Conservation (phyloP, 345 rosid species). For the Balakata baccata region DNA sequence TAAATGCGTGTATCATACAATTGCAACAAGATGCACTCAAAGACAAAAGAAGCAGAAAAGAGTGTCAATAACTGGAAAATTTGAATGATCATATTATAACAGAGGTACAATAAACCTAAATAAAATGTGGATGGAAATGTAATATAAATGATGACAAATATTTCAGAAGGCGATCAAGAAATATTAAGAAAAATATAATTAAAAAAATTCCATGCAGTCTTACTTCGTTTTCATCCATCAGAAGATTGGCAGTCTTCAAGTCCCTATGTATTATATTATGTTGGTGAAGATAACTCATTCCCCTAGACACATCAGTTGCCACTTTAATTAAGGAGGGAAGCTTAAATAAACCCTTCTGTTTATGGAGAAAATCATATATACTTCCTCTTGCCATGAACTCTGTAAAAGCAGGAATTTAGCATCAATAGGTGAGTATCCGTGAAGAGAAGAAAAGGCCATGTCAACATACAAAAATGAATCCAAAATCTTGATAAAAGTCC, state of each 20-base stretch:
- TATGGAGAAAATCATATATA: conserved; percentile 81
- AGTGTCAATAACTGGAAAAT: background rate
- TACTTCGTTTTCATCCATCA: conserved; percentile 98
- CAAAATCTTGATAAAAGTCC: conserved; percentile 11
- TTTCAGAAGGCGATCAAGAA: background rate
- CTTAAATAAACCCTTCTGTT: conserved; percentile 72
- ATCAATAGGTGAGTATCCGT: conserved; percentile 20
- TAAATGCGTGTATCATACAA: too few relatives aligned
- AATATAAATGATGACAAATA: background rate
- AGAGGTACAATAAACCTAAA: background rate
- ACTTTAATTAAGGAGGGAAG: conserved; percentile 78
- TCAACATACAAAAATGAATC: conserved; percentile 16
- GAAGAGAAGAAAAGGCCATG: conserved; percentile 13
- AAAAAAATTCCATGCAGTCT: conserved; percentile 21
- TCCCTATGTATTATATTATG: conserved; percentile 94
- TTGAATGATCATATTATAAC: background rate
- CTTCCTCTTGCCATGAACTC: conserved; percentile 97
- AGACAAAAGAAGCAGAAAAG: too few relatives aligned
- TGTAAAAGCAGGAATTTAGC: conserved; percentile 34
- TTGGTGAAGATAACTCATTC: conserved; percentile 95
- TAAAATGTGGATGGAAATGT: background rate
- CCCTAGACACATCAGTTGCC: conserved; percentile 84
- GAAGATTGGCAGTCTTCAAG: conserved; percentile 93
- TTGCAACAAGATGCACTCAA: too few relatives aligned
- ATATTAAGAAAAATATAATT: conserved; percentile 6